Evolutionary conservation across 495 filamentous ascomycete genomes (phyloP).

Genomic region (Platismatia glauca): DNA sequence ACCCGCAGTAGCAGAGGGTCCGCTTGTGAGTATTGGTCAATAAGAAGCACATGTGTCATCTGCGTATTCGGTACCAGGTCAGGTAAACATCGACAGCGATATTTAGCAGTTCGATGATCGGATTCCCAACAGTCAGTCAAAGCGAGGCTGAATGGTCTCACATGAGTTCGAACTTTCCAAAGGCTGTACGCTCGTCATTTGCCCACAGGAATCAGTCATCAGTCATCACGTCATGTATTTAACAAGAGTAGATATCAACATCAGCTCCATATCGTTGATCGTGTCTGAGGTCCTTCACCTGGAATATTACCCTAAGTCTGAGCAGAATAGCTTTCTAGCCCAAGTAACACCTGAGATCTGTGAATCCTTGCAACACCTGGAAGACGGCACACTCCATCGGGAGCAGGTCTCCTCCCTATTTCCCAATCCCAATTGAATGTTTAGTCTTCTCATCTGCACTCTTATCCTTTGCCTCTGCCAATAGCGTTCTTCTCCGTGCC

Average conservation of each 20-base stretch:
- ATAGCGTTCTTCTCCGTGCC: constrained; percentile 1
- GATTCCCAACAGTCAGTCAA: background rate
- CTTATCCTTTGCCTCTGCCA: no score
- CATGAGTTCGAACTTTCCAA: background rate
- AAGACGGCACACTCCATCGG: background rate
- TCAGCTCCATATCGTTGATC: background rate
- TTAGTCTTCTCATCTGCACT: background rate
- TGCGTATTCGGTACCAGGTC: background rate
- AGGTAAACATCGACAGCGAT: background rate
- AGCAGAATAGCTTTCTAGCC: background rate
- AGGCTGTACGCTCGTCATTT: background rate
- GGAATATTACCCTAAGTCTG: background rate
- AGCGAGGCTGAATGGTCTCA: background rate
- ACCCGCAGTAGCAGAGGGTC: constrained; percentile 48
- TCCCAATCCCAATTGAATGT: background rate
- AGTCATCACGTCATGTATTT: background rate
- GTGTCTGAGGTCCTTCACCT: background rate
- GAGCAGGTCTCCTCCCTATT: background rate
- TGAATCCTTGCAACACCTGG: background rate
- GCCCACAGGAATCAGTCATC: background rate
- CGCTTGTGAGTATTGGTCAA: background rate
- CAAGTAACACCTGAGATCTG: background rate
- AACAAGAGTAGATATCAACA: background rate
- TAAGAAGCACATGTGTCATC: background rate
- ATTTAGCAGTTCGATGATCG: background rate